These are phyloP conservation scores for Aspergillus hancockii DNA, from an alignment of 495 filamentous ascomycete genomes.

Conservation along the genomic window DNA sequence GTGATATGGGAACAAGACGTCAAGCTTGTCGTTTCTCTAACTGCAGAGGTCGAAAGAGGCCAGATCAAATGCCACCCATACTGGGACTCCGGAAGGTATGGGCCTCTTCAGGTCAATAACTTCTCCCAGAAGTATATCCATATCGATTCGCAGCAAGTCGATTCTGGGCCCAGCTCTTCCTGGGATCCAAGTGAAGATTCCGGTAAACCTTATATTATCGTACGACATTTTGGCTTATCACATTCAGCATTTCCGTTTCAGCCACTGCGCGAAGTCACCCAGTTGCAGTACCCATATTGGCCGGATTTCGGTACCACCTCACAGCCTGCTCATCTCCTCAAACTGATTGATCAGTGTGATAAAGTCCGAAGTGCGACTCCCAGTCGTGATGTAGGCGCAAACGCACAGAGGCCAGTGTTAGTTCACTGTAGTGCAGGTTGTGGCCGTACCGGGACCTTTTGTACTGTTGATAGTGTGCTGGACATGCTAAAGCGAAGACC, in stretches of 20 bases:
- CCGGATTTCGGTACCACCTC: constrained; percentile 95
- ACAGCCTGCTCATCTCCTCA: constrained; percentile 80
- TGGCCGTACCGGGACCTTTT: constrained; percentile 93
- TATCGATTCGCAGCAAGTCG: constrained; percentile 42
- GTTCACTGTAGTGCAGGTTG: constrained; percentile 97
- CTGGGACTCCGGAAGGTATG: constrained; percentile 82
- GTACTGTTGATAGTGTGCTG: constrained; percentile 91
- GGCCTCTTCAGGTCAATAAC: constrained; percentile 71
- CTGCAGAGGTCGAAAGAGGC: constrained; percentile 92
- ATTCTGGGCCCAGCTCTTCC: constrained; percentile 9
- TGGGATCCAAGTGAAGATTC: constrained; percentile 26
- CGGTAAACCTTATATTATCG: constrained; percentile 72
- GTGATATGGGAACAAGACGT: constrained; percentile 97
- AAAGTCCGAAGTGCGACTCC: constrained; percentile 41
- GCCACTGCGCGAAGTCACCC: constrained; percentile 89
- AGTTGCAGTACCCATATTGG: constrained; percentile 92
- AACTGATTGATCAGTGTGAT: constrained; percentile 83
- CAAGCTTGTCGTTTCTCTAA: constrained; percentile 91
- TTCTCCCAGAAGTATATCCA: constrained; percentile 80
- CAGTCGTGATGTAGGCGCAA: constrained; percentile 56
- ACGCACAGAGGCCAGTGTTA: constrained; percentile 66
- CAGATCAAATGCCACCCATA: constrained; percentile 95
- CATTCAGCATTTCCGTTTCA: constrained; percentile 78
- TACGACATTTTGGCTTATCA: constrained; percentile 83
- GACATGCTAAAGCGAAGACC: constrained; percentile 88